Evolutionary conservation across 371 early-diverging fungal genomes (phyloP).

Genomic region (Globomyces sp.): DNA sequence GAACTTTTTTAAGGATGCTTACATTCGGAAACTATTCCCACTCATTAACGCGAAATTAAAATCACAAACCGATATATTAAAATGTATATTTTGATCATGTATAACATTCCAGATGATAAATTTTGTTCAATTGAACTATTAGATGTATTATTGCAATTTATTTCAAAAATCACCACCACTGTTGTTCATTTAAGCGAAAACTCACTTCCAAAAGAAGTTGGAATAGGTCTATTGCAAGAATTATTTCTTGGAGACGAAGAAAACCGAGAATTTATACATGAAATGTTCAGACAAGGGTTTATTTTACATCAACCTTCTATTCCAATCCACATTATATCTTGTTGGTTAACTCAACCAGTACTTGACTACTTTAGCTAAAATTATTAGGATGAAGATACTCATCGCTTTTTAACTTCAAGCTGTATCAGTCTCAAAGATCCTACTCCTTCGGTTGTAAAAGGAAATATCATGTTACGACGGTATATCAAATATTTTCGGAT

Average conservation of each 20-base stretch:
- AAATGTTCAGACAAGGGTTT: conserved; percentile 68
- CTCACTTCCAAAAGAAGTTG: conserved; percentile 58
- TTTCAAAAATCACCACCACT: conserved; percentile 54
- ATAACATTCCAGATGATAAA: background rate
- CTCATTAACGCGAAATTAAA: no score
- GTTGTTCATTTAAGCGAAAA: conserved; percentile 59
- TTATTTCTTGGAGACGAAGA: conserved; percentile 64
- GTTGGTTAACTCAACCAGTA: background rate
- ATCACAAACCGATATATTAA: no score
- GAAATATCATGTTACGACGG: conserved; percentile 27
- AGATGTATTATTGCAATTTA: conserved; percentile 39
- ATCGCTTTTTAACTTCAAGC: background rate
- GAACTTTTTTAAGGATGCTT: no score
- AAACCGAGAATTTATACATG: conserved; percentile 74
- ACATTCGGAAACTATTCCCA: no score
- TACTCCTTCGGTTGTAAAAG: background rate
- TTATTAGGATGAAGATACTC: background rate
- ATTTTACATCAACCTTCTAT: conserved; percentile 18
- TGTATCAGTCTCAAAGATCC: background rate
- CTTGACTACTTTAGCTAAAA: background rate
- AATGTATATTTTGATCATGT: no score
- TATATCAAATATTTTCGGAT: conserved; percentile 33
- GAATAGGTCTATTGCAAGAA: conserved; percentile 44
- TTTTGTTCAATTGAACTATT: conserved; percentile 33
- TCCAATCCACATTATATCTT: background rate